Percentiles rank a stretch among this genome's conserved stretches.
Evolutionary conservation across 1,284 basidiomycete species (phyloP).

Genomic region (Prillingera fragicola): DNA sequence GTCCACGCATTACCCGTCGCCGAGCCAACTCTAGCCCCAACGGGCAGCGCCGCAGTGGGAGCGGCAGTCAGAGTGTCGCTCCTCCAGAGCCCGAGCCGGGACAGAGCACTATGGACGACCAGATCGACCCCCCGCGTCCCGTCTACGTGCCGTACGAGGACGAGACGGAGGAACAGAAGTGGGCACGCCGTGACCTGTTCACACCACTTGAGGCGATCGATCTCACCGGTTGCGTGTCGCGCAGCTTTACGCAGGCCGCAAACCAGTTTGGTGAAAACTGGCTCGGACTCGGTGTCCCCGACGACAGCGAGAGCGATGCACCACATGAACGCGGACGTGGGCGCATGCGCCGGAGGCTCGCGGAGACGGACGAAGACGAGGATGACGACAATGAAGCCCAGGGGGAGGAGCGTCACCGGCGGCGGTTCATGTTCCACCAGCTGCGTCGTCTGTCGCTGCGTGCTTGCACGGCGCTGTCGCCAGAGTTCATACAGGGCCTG

Average conservation of each 20-base stretch:
- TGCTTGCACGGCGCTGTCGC: conserved; percentile 69
- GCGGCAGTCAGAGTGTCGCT: background rate
- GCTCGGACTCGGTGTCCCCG: conserved; percentile 52
- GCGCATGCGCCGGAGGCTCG: conserved; percentile 17
- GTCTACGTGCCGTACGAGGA: conserved; percentile 43
- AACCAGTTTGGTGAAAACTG: conserved; percentile 73
- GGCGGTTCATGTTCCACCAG: conserved; percentile 63
- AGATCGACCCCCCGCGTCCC: conserved; percentile 30
- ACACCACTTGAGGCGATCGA: conserved; percentile 79
- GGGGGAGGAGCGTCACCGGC: conserved; percentile 21
- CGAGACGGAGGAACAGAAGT: conserved; percentile 60
- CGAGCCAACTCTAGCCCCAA: conserved; percentile 46
- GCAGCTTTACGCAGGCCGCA: conserved; percentile 76
- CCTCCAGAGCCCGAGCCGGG: conserved; percentile 7
- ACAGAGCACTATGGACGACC: conserved; percentile 17
- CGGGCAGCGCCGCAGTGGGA: too few species aligned
- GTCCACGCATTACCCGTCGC: conserved; percentile 27
- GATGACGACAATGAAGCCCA: conserved; percentile 35
- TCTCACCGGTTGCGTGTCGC: conserved; percentile 88
- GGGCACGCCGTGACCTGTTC: conserved; percentile 51
- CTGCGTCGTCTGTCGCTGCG: conserved; percentile 78
- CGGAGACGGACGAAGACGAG: conserved; percentile 5
- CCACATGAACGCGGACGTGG: conserved; percentile 42
- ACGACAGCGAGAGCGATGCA: conserved; percentile 54
- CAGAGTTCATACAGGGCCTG: conserved; percentile 69